These are phyloP conservation scores for Chimonanthus salicifolius DNA, from an alignment of 164 flowering plant genomes.

Conservation along the genomic window DNA sequence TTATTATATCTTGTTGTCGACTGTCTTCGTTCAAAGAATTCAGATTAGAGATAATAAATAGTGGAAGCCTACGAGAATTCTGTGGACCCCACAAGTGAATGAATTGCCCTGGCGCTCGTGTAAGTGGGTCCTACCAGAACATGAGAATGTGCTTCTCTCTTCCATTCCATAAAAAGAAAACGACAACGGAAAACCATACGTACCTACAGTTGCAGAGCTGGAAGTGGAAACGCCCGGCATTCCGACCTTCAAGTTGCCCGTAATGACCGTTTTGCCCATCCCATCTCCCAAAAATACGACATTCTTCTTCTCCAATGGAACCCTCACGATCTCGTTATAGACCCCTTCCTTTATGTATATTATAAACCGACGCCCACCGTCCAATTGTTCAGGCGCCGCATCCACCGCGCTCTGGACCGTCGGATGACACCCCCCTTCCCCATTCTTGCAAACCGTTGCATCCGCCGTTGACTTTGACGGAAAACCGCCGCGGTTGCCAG, in stretches of 20 bases:
- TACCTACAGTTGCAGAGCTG: conserved; percentile 77
- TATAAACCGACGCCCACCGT: conserved; percentile 33
- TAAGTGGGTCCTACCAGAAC: too few species aligned
- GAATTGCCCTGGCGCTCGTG: too few species aligned
- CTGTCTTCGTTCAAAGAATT: too few species aligned
- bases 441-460: conserved; percentile 65
- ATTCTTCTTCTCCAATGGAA: conserved; percentile 58
- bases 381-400: conserved; percentile 44
- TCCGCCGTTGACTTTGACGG: conserved; percentile 20
- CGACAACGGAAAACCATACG: conserved; percentile 4
- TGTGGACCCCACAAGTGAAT: too few species aligned
- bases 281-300: conserved; percentile 85
- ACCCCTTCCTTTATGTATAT: conserved; percentile 60
- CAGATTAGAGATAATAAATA: too few species aligned
- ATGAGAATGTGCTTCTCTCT: too few species aligned
- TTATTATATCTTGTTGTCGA: too few species aligned
- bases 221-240: conserved; percentile 54
- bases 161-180: neutral
- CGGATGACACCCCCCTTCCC: conserved; percentile 26
- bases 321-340: conserved; percentile 67
- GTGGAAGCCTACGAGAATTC: too few species aligned
- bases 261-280: conserved; percentile 77
- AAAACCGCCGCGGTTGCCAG: conserved; percentile 6
- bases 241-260: conserved; percentile 53
- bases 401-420: conserved; percentile 75